Percentiles rank a stretch among this genome's conserved stretches.
These are phyloP conservation scores for Amanita polypyramis DNA, from an alignment of 768 basidiomycete genomes.

Conservation along the genomic window DNA sequence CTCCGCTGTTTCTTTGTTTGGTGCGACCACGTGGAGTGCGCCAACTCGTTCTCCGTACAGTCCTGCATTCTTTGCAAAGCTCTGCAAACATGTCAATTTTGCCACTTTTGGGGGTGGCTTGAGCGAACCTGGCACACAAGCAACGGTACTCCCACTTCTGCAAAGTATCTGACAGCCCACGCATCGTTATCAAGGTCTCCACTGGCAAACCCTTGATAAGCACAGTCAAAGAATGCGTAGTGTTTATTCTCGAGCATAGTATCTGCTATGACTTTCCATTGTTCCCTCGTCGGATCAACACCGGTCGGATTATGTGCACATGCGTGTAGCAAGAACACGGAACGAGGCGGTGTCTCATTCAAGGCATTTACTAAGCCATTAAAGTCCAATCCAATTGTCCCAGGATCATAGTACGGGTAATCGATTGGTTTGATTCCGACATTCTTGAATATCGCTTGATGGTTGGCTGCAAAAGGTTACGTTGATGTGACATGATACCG, in stretches of 20 bases:
- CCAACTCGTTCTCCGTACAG: constrained; percentile 93
- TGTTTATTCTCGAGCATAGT: constrained; percentile 64
- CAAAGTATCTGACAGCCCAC: constrained; percentile 85
- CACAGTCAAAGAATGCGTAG: constrained; percentile 90
- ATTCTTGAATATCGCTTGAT: constrained; percentile 84
- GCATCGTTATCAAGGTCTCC: constrained; percentile 89
- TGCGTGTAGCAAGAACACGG: constrained; percentile 85
- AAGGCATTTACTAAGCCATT: constrained; percentile 52
- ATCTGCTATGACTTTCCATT: constrained; percentile 75
- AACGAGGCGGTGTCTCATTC: constrained; percentile 56
- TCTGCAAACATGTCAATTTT: constrained; percentile 31
- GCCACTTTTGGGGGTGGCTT: not conserved
- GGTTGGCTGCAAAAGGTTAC: constrained; percentile 49
- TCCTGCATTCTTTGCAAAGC: constrained; percentile 96
- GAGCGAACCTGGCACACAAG: constrained; percentile 76
- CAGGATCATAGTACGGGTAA: constrained; percentile 92
- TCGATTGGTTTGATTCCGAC: constrained; percentile 79
- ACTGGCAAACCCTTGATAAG: constrained; percentile 96
- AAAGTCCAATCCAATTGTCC: constrained; percentile 82
- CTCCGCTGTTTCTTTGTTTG: constrained; percentile 51
- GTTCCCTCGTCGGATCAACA: constrained; percentile 81
- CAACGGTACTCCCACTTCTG: constrained; percentile 58
- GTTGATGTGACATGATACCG: not conserved
- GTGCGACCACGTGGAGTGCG: constrained; percentile 77
- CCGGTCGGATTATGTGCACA: constrained; percentile 98